Conservation (phyloP, 83 land plant species). For the Picea abies region DNA sequence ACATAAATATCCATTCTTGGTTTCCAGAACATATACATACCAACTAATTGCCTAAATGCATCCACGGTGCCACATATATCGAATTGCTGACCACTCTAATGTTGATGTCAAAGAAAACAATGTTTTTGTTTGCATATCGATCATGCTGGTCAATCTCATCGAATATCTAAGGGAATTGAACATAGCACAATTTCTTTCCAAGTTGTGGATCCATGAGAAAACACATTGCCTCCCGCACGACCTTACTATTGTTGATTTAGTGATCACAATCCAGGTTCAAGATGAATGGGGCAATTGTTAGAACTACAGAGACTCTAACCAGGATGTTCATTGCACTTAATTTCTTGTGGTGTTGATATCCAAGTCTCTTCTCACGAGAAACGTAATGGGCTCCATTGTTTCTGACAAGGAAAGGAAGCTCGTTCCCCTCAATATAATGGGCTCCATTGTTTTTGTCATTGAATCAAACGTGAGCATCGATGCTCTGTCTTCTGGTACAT, state of each 20-base stretch:
- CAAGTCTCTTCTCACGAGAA: conserved; percentile 86
- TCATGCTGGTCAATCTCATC: conserved; percentile 24
- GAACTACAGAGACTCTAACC: conserved; percentile 87
- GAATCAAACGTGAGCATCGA: too few relatives aligned
- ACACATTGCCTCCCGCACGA: conserved; percentile 82
- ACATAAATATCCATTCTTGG: too few relatives aligned
- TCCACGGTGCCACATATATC: too few relatives aligned
- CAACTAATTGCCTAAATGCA: too few relatives aligned
- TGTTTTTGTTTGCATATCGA: conserved; percentile 85
- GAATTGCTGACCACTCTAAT: too few relatives aligned
- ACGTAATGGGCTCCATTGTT: too few relatives aligned
- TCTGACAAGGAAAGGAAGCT: conserved; percentile 83
- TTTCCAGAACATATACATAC: too few relatives aligned
- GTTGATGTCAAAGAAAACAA: conserved; percentile 87
- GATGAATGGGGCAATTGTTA: conserved; percentile 22
- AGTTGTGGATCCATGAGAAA: conserved; percentile 79
- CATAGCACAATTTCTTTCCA: conserved; percentile 77
- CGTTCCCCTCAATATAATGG: conserved; percentile 81
- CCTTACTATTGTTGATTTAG: conserved; percentile 77
- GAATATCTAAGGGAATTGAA: conserved; percentile 69
- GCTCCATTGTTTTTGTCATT: conserved; percentile 75
- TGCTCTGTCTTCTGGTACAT: too few relatives aligned
- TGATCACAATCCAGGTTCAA: conserved; percentile 57
- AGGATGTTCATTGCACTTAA: conserved; percentile 91
- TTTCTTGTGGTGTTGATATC: conserved; percentile 82